Evolutionary conservation across 345 rosid species (phyloP), one percentile per base, ranked within the genome.

Genomic region (Salix koriyanagi): DNA sequence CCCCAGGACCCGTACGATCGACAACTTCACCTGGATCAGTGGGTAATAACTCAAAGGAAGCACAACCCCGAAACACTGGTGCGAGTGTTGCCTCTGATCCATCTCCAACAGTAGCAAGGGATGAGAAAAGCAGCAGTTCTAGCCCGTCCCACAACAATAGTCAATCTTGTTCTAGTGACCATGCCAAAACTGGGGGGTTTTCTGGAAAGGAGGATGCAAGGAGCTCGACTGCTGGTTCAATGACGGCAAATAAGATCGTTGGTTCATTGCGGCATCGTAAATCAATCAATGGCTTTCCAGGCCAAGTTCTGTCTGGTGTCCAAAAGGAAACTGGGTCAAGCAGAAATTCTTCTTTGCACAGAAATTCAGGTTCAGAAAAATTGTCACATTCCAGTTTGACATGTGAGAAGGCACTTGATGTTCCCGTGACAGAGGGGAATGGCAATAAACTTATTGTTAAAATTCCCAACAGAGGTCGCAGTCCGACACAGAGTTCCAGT

Each of bases 131-230:
- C 82, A 88, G 92, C 80, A 84, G 96, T 81, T 90, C 97, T 72
- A 90, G 97, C 83, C 95, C 86, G 75, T 92, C 97, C 52, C 92
- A 89, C 72, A 92, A 89, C 84, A 92, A 90, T 69, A 89, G 91
- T 79, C 97, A 87, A 52, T 87, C 92, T 65, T 89, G 84, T 76
- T 89, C 96, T 1, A 84, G 94, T 72, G 96, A 91, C 68, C 92
- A 85, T 84, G 88, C 80, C 34, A 91, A 88, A 82, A 74, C 87
- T 28, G 89, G 85, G 44, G 92, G 86, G 11, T 67, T 80, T 76
- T 83, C 88, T 23, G 84, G 82, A 13, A 90, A 89, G 86, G 97
- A 90, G 75, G 95, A 92, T 50, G 85, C 85, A 26, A 87, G 88
- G 83, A 87, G 92, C 80, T 84, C 90, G 21, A 83, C 85, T 50